Percentiles rank a stretch among this genome's conserved stretches.
Evolutionary conservation across 768 basidiomycete genomes (phyloP).

Genomic region (Collybiopsis confluens): DNA sequence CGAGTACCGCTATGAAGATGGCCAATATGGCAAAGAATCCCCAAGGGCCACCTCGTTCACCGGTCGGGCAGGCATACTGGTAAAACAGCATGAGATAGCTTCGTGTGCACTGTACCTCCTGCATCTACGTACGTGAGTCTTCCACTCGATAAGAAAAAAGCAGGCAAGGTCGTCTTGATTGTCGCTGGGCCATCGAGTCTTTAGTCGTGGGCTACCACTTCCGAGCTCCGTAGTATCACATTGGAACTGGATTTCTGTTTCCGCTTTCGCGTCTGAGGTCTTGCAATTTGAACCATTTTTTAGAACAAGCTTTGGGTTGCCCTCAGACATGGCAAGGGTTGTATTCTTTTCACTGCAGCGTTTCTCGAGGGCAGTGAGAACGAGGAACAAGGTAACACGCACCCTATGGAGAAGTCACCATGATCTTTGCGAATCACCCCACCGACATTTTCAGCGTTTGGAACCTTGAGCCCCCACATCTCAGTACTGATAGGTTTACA

Average conservation of each 20-base stretch:
- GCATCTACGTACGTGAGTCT: slow-evolving; percentile 59
- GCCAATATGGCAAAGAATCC: slow-evolving; percentile 52
- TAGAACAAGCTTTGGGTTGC: slow-evolving; percentile 46
- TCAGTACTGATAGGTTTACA: slow-evolving; percentile 57
- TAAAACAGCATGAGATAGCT: neutral
- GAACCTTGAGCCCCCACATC: slow-evolving; percentile 52
- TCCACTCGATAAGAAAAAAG: slow-evolving; percentile 81
- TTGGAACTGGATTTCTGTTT: slow-evolving; percentile 70
- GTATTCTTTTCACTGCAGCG: slow-evolving; percentile 53
- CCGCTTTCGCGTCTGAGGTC: slow-evolving; percentile 45
- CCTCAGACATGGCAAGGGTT: slow-evolving; percentile 35
- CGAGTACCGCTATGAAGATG: slow-evolving; percentile 51
- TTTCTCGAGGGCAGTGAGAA: neutral
- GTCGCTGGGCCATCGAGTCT: slow-evolving; percentile 65
- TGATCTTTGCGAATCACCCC: slow-evolving; percentile 59
- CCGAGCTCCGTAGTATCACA: slow-evolving; percentile 67
- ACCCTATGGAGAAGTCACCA: slow-evolving; percentile 76
- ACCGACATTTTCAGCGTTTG: slow-evolving; percentile 50
- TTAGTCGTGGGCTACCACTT: slow-evolving; percentile 47
- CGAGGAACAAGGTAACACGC: slow-evolving; percentile 15
- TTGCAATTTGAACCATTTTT: slow-evolving; percentile 64
- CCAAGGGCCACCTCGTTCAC: slow-evolving; percentile 46
- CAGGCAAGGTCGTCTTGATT: slow-evolving; percentile 67
- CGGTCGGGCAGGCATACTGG: slow-evolving; percentile 61
- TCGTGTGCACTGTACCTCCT: neutral